Evolutionary conservation across 208 protist genomes (phyloP), one percentile per base, ranked within the genome.

Genomic region (Herpetomonas muscarum): DNA sequence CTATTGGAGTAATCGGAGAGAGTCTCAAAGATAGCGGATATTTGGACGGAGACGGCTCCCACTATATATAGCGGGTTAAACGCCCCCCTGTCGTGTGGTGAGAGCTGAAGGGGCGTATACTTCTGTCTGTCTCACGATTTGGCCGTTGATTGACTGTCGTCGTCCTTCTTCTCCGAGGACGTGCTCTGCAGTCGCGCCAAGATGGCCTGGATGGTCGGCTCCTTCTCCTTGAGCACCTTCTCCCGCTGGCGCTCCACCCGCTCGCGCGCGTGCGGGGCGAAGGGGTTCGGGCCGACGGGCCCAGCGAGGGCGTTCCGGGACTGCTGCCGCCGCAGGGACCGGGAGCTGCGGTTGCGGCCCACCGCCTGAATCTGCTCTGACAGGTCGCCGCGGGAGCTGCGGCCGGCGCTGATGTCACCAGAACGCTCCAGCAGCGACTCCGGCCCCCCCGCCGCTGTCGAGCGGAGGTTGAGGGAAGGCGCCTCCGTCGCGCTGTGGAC

Each of bases 1-100:
- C 12, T 37, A 48, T 29, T 9, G 55, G 42, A 41, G 4, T 42
- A 55, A 55, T 26, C n/a, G 9, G 21, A 58, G 37, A 42, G 15
- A 2, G 46, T 3, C 21, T 10, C 41, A 3, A 13, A 32, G 5
- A 39, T n/a, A 36, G n/a, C 13, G 21, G 17, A 64, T 29, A 49
- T 37, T 37, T 41, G 47, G 2, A 39, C n/a, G 44, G 32, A 29
- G 30, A 45, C 55, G 39, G 56, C 3, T 47, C 24, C 1, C 4
- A 55, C 3, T 29, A 42, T n/a, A n/a, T n/a, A n/a, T n/a, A n/a
- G n/a, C n/a, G n/a, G n/a, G n/a, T n/a, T n/a, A n/a, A n/a, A n/a
- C n/a, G n/a, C n/a, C n/a, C n/a, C n/a, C n/a, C n/a, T n/a, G n/a
- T n/a, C n/a, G n/a, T n/a, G n/a, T n/a, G n/a, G n/a, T n/a, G n/a